Evolutionary conservation across 768 basidiomycete species (phyloP).

Genomic region (Pleurotus ostreatus): DNA sequence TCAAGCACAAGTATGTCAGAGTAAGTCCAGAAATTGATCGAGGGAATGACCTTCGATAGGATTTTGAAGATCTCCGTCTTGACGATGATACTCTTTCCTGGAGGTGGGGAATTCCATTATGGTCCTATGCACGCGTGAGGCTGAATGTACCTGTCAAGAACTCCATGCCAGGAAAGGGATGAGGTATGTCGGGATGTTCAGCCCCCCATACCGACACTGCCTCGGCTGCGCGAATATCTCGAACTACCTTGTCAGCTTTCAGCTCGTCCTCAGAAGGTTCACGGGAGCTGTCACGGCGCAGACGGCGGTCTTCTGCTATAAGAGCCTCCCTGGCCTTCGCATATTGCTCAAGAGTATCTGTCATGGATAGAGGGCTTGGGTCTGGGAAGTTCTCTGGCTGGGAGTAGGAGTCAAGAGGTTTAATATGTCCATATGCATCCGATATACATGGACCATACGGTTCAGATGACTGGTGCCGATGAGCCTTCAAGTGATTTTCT

Average conservation of each 20-base stretch:
- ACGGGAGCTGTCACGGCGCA: slow-evolving; percentile 44
- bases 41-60: slow-evolving; percentile 45
- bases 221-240: slow-evolving; percentile 52
- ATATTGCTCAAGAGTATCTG: slow-evolving; percentile 22
- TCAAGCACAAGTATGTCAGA: background rate
- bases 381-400: too few species aligned
- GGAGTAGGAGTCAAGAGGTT: too few species aligned
- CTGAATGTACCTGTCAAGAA: slow-evolving; percentile 56
- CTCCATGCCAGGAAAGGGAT: slow-evolving; percentile 76
- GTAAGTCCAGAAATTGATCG: background rate
- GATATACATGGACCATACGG: slow-evolving; percentile 3
- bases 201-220: slow-evolving; percentile 54
- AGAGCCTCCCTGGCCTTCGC: slow-evolving; percentile 27
- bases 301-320: slow-evolving; percentile 41
- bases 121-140: background rate
- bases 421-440: background rate
- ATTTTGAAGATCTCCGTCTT: slow-evolving; percentile 60
- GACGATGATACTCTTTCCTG: slow-evolving; percentile 54
- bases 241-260: slow-evolving; percentile 54
- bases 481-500: too few species aligned
- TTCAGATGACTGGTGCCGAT: background rate
- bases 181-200: slow-evolving; percentile 47
- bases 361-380: background rate
- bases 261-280: slow-evolving; percentile 31
- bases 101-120: background rate